Conservation (phyloP, 352 stramenopile genomes). For the Globisporangium alternatum region DNA sequence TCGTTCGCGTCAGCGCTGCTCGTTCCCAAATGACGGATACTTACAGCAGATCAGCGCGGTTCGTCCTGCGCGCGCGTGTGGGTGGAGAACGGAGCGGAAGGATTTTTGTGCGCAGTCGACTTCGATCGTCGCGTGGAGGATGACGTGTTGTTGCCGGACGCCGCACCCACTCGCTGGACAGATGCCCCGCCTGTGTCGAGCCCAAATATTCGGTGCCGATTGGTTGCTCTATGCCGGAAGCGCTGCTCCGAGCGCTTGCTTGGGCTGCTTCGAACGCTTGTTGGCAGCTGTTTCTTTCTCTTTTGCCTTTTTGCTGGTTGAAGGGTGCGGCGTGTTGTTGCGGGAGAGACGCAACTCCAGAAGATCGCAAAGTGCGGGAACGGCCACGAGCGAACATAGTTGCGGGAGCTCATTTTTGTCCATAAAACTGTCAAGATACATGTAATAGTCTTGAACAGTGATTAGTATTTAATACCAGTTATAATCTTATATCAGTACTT, state of each 20-base stretch:
- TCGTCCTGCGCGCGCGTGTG: not conserved
- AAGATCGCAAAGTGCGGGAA: constrained; percentile 16
- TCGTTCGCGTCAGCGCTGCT: not conserved
- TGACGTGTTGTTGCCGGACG: not conserved
- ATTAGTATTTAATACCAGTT: no score
- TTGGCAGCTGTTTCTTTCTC: constrained; percentile 12
- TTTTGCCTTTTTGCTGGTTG: constrained; percentile 6
- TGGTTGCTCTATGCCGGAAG: constrained; percentile 6
- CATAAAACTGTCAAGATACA: no score
- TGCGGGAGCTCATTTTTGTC: no score
- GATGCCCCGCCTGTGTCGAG: constrained; percentile 3
- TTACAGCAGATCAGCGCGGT: not conserved
- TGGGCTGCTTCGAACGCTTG: not conserved
- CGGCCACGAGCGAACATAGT: not conserved
- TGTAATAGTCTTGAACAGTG: no score
- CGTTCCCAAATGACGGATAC: not conserved
- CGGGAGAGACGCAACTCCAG: constrained; percentile 12
- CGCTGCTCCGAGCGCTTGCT: not conserved
- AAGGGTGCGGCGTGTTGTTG: constrained; percentile 1
- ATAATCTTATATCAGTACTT: no score
- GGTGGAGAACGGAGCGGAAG: constrained; percentile 3
- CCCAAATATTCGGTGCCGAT: constrained; percentile 9
- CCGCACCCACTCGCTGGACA: constrained; percentile 4
- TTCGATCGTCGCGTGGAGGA: not conserved
- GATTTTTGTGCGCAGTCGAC: not conserved